Base-by-base conservation (phyloP, 257 asterid species). In the Oldenlandia corymbosa region DNA sequence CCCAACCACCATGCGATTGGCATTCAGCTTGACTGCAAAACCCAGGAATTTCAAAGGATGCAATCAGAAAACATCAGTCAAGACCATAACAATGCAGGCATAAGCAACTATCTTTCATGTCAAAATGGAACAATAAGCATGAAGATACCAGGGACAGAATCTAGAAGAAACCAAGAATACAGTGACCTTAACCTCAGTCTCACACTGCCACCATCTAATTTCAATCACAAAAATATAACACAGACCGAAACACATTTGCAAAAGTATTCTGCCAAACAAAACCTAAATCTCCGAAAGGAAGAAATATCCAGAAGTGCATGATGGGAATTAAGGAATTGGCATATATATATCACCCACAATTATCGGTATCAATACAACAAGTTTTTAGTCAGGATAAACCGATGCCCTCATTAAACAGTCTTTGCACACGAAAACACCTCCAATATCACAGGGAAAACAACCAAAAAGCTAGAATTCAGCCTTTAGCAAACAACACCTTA, bases 1-100 rank as follows among this genome's bases (percentile, higher is more conserved):
- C 18, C 97, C 95, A 58, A 81, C 69, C 49, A 89, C 95, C 83
- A 80, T 76, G n/a, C 97, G 92, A 51, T 91, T 91, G 56, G 96
- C 95, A 68, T 88, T 88, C 79, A 81, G 76, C 82, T 86, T 89
- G 65, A 89, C 96, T 84, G 85, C 51, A 20, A 31, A 17, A 12
- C 62, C 16, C 26, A 27, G 8, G 37, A 68, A 47, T 31, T 45
- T 24, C 42, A 26, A 27, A 43, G 28, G 37, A 48, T 21, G 55
- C 14, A 24, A n/a, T 27, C 17, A 24, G 8, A 18, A 47, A 27
- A 8, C 9, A 39, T 5, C 17, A 14, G 9, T 32, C 43, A 17
- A 14, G 14, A 21, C 23, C 21, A 50, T 42, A 49, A 63, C 36
- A 23, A 21, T 46, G 4, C 11, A 41, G 2, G 8, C 28, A 21